phyloP scores from a whole-genome alignment of 2,329 filamentous ascomycete species.

The Monilinia aucupariae region DNA sequence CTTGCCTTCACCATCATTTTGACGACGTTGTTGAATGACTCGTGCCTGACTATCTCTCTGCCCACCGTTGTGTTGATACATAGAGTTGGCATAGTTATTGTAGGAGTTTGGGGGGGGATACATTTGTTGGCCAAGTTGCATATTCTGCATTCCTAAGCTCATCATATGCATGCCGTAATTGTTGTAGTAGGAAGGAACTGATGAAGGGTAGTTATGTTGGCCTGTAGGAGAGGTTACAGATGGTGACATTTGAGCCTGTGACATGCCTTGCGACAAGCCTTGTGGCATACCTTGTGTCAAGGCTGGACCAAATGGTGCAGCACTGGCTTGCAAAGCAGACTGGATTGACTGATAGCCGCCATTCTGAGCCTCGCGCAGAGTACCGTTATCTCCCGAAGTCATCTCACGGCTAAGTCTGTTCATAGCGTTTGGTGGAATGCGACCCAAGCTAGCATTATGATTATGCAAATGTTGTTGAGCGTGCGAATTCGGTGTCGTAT shows the following conservation, averaged over 20 bases:
- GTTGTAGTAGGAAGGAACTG: conserved; percentile 35
- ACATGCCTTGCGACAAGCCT: conserved; percentile 34
- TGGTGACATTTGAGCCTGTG: conserved; percentile 29
- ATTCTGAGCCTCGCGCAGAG: conserved; percentile 40
- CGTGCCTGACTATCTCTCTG: conserved; percentile 70
- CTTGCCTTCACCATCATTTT: conserved; percentile 66
- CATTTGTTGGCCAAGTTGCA: conserved; percentile 50
- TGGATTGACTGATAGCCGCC: conserved; percentile 55
- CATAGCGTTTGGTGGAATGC: conserved; percentile 63
- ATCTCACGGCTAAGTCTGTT: conserved; percentile 71
- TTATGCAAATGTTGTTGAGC: conserved; percentile 57
- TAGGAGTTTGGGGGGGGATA: conserved; percentile 54
- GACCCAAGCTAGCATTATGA: conserved; percentile 76
- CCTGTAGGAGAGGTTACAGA: conserved; percentile 29
- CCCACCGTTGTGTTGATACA: conserved; percentile 38
- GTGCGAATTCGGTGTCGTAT: conserved; percentile 48
- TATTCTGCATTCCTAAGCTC: conserved; percentile 61
- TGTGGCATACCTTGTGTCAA: conserved; percentile 42
- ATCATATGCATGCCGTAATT: conserved; percentile 53
- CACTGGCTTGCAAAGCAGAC: conserved; percentile 73
- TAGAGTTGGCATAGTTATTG: conserved; percentile 33
- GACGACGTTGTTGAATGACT: conserved; percentile 68
- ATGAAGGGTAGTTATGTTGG: conserved; percentile 28
- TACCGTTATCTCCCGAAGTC: conserved; percentile 31
- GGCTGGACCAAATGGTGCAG: conserved; percentile 69